Evolutionary conservation across 169 alveolate genomes (phyloP).

Genomic region (Eimeria acervulina): DNA sequence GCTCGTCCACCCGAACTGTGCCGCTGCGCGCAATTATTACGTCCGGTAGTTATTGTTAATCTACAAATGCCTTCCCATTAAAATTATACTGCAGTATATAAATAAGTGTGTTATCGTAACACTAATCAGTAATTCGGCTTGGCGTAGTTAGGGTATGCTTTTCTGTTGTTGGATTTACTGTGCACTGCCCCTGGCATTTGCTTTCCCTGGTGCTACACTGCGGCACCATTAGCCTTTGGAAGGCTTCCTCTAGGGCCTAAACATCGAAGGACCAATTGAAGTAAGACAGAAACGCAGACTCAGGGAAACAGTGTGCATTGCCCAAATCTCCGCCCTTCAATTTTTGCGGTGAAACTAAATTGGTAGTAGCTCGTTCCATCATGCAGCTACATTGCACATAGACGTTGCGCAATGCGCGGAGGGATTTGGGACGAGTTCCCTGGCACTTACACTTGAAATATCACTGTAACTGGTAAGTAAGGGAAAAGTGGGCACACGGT

Average conservation of each 20-base stretch:
- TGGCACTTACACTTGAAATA: not conserved
- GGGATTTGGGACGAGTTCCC: not conserved
- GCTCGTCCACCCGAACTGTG: too few species aligned
- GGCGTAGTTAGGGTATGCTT: not conserved
- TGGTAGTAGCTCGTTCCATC: too few species aligned
- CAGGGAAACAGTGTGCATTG: not conserved
- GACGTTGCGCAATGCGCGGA: not conserved
- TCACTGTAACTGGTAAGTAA: not conserved
- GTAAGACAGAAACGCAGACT: not conserved
- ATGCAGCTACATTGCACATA: not conserved
- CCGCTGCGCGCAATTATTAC: too few species aligned
- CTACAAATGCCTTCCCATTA: too few species aligned
- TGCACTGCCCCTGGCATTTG: not conserved
- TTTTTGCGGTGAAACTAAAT: too few species aligned
- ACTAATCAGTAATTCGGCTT: not conserved
- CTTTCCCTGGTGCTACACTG: not conserved
- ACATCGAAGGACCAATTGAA: not conserved
- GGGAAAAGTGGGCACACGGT: not conserved
- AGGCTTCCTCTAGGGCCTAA: not conserved
- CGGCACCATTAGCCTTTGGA: not conserved
- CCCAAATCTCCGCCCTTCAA: not conserved
- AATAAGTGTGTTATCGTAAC: too few species aligned
- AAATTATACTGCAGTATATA: too few species aligned
- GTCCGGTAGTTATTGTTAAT: too few species aligned
- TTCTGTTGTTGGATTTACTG: not conserved